These are phyloP conservation scores for Cardiospermum halicacabum DNA, from an alignment of 345 rosid species.

Conservation along the genomic window DNA sequence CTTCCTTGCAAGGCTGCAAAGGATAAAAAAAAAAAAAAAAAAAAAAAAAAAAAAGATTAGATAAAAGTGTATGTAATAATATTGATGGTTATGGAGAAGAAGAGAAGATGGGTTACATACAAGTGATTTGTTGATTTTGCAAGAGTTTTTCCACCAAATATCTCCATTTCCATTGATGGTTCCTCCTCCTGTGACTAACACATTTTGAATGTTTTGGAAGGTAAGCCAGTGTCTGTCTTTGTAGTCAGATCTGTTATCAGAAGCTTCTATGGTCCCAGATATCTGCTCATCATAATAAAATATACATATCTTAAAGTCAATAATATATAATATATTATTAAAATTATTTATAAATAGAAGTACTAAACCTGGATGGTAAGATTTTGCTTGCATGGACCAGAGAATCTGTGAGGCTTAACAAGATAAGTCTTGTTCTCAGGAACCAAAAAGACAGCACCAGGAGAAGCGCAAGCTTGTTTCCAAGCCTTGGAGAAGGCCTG, in stretches of 20 bases:
- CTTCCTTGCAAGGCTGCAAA: constrained; percentile 72
- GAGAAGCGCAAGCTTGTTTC: constrained; percentile 62
- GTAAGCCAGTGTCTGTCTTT: constrained; percentile 50
- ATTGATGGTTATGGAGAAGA: too few relatives aligned
- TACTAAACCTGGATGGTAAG: constrained; percentile 64
- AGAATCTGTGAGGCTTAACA: constrained; percentile 41
- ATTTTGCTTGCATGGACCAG: constrained; percentile 69
- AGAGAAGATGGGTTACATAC: constrained; percentile 40
- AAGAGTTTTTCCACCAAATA: constrained; percentile 85
- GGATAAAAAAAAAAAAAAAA: background rate
- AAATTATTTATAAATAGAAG: too few relatives aligned
- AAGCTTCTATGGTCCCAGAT: constrained; percentile 58
- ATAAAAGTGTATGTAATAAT: background rate
- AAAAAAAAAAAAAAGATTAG: background rate
- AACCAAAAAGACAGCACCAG: constrained; percentile 38
- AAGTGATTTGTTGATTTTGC: constrained; percentile 62
- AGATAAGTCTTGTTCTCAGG: constrained; percentile 45
- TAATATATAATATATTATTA: too few relatives aligned
- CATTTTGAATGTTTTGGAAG: constrained; percentile 40
- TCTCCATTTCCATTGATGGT: constrained; percentile 71
- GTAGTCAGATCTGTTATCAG: constrained; percentile 49
- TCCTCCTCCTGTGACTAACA: constrained; percentile 61
- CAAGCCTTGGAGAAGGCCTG: constrained; percentile 79
- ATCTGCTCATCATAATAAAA: constrained; percentile 28
- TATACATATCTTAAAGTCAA: background rate